These are phyloP conservation scores for cucumber (Cucumis sativus) DNA, from an alignment of 306 rosid genomes.

Conservation along the genomic window DNA sequence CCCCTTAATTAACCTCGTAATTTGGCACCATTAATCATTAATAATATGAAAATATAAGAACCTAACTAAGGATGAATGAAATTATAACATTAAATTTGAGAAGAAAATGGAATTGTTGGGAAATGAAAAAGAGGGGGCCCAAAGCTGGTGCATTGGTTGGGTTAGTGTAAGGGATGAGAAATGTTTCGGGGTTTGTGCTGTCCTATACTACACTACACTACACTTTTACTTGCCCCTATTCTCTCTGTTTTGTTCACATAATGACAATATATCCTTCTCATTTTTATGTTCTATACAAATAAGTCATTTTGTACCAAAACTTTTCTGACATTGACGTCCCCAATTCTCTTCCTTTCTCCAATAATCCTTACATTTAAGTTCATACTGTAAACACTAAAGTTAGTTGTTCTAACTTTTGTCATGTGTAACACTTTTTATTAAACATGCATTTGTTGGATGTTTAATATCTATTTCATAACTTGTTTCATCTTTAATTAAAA, in stretches of 20 bases:
- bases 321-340: neutral
- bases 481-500: no score
- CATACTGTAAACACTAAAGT: no score
- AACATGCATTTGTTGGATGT: no score
- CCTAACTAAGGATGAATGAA: no score
- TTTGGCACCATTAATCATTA: no score
- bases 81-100: no score
- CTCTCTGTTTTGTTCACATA: neutral
- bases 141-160: slow-evolving; percentile 45
- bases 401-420: no score
- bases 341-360: neutral
- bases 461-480: no score
- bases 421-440: no score
- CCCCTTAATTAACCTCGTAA: no score
- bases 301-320: neutral
- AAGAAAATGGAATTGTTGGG: slow-evolving; percentile 42
- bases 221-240: neutral
- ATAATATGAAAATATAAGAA: no score
- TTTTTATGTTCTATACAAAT: neutral
- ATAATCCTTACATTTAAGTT: no score
- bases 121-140: slow-evolving; percentile 45
- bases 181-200: slow-evolving; percentile 65
- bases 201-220: slow-evolving; percentile 12
- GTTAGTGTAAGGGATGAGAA: slow-evolving; percentile 14
- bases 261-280: neutral